Evolutionary conservation across 768 basidiomycete species (phyloP).

Genomic region (Russula sp.): DNA sequence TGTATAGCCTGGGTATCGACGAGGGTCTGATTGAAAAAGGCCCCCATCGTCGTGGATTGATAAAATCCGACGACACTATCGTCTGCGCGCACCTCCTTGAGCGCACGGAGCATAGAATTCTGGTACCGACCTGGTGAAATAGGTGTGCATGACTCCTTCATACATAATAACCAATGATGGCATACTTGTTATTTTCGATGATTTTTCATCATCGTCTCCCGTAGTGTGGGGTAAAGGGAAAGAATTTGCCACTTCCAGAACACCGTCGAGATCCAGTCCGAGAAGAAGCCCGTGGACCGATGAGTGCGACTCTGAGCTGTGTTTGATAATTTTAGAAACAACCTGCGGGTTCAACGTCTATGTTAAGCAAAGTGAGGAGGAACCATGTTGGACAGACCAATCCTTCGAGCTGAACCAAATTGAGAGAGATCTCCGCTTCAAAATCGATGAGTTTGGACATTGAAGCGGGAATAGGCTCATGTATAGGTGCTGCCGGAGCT

Average conservation of each 20-base stretch:
- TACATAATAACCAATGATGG: conserved; percentile 20
- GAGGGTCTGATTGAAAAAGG: conserved; percentile 78
- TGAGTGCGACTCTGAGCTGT: conserved; percentile 75
- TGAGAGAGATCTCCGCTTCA: conserved; percentile 83
- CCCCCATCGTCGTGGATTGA: conserved; percentile 81
- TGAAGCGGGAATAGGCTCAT: conserved; percentile 87
- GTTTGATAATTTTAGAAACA: conserved; percentile 91
- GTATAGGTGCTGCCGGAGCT: conserved; percentile 59
- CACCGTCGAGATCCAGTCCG: conserved; percentile 89
- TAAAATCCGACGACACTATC: conserved; percentile 94
- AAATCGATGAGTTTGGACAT: conserved; percentile 94
- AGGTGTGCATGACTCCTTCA: not conserved
- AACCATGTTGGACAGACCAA: conserved; percentile 52
- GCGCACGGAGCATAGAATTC: conserved; percentile 75
- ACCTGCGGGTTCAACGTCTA: conserved; percentile 50
- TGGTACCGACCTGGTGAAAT: conserved; percentile 67
- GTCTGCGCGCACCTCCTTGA: conserved; percentile 89
- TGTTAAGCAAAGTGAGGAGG: conserved; percentile 9
- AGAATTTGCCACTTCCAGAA: conserved; percentile 86
- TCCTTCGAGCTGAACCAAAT: conserved; percentile 78
- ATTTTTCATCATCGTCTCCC: conserved; percentile 78
- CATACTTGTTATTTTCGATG: conserved; percentile 71
- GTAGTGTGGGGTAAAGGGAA: conserved; percentile 76
- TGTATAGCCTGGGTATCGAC: conserved; percentile 83
- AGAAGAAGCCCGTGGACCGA: conserved; percentile 81